phyloP scores from a whole-genome alignment of 352 stramenopile genomes.

The Globisporangium middletonii region DNA sequence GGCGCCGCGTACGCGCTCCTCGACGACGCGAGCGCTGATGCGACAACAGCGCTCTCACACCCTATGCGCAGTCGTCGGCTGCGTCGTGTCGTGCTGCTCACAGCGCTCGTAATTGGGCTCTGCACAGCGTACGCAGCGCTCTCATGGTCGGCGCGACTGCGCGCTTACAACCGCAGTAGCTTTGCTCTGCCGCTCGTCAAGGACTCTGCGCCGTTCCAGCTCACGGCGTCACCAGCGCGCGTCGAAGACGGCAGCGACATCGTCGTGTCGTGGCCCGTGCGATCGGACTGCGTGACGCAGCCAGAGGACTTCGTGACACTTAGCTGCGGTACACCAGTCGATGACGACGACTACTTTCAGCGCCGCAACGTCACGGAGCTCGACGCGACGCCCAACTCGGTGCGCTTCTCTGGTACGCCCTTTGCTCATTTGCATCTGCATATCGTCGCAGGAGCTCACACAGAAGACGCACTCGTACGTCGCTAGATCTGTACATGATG shows the following conservation, averaged over 20 bases:
- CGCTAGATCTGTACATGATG: slow-evolving; percentile 53
- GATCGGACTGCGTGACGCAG: slow-evolving; percentile 10
- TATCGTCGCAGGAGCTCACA: neutral
- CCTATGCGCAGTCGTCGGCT: neutral
- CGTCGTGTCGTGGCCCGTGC: slow-evolving; percentile 38
- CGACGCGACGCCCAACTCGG: slow-evolving; percentile 25
- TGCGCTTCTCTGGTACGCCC: slow-evolving; percentile 35
- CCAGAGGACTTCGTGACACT: slow-evolving; percentile 52
- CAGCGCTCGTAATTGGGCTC: slow-evolving; percentile 4
- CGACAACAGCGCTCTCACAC: neutral
- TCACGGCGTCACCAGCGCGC: slow-evolving; percentile 21
- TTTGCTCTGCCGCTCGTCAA: too few relatives aligned
- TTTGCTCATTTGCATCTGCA: slow-evolving; percentile 1
- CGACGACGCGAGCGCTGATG: neutral
- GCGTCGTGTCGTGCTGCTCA: slow-evolving; percentile 2
- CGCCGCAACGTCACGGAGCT: slow-evolving; percentile 28
- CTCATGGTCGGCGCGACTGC: neutral
- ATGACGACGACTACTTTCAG: slow-evolving; percentile 36
- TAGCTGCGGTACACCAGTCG: slow-evolving; percentile 50
- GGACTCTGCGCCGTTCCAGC: neutral
- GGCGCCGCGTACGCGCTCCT: neutral
- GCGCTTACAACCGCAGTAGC: neutral
- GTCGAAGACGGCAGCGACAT: slow-evolving; percentile 46
- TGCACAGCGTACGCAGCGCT: slow-evolving; percentile 1
- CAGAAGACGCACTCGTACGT: neutral